These are phyloP conservation scores for Sugiyamaella sp. DNA, from an alignment of 1,139 yeast species.

Conservation along the genomic window DNA sequence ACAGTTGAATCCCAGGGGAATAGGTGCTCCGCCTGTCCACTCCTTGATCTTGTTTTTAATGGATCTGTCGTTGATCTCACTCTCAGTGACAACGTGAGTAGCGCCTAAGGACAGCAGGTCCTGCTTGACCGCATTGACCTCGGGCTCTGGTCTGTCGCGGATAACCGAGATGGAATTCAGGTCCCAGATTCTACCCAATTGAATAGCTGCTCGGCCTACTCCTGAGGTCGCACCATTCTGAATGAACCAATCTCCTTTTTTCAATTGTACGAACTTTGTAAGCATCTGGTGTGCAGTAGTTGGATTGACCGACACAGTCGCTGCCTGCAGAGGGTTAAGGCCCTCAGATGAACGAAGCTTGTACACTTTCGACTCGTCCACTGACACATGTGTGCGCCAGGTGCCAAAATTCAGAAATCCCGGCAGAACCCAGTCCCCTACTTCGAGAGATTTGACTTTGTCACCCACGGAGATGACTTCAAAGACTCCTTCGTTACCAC, in stretches of 20 bases:
- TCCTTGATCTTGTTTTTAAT: constrained; percentile 63
- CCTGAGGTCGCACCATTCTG: constrained; percentile 98
- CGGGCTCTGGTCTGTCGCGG: constrained; percentile 71
- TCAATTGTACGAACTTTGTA: constrained; percentile 63
- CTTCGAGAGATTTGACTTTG: constrained; percentile 48
- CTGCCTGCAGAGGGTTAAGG: constrained; percentile 58
- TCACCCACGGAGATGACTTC: constrained; percentile 77
- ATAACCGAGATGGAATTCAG: constrained; percentile 83
- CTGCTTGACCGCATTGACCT: constrained; percentile 62
- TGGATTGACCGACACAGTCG: constrained; percentile 90
- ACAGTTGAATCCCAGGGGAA: constrained; percentile 84
- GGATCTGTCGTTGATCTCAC: constrained; percentile 69
- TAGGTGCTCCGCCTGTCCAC: constrained; percentile 56
- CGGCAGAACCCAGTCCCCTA: constrained; percentile 95
- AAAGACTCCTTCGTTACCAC: constrained; percentile 94
- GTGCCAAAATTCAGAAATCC: constrained; percentile 83
- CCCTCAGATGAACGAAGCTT: constrained; percentile 52
- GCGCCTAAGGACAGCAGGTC: constrained; percentile 74
- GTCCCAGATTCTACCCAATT: constrained; percentile 78
- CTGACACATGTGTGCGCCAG: constrained; percentile 82
- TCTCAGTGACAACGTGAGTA: constrained; percentile 86
- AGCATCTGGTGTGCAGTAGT: constrained; percentile 91
- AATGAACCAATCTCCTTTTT: constrained; percentile 85
- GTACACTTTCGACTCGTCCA: constrained; percentile 40
- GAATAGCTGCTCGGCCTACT: constrained; percentile 93